These are phyloP conservation scores for Podaxis sp. DNA, from an alignment of 768 basidiomycete genomes.

Conservation along the genomic window DNA sequence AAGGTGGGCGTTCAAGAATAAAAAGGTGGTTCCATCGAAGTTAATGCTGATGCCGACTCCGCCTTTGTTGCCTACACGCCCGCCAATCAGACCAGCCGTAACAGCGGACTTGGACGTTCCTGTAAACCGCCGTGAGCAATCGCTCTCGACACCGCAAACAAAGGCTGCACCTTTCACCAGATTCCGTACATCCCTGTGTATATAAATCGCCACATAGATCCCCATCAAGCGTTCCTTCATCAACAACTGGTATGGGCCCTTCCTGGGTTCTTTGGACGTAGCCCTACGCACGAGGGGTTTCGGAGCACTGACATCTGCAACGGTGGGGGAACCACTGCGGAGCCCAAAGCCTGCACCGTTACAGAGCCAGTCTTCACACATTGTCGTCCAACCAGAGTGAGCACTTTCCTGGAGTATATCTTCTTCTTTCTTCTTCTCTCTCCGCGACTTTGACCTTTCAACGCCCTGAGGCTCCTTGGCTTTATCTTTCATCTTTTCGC, in stretches of 20 bases:
- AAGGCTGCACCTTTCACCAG: constrained; percentile 55
- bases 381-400: constrained; percentile 68
- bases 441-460: constrained; percentile 12
- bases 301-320: constrained; percentile 44
- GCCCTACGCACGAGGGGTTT: constrained; percentile 42
- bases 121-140: constrained; percentile 24
- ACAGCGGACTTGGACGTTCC: constrained; percentile 82
- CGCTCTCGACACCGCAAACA: neutral
- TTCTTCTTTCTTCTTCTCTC: constrained; percentile 10
- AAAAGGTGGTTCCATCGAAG: constrained; percentile 75
- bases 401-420: constrained; percentile 17
- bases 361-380: constrained; percentile 75
- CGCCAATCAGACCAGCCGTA: constrained; percentile 87
- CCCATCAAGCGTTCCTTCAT: constrained; percentile 93
- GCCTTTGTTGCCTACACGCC: constrained; percentile 90
- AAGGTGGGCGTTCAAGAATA: constrained; percentile 91
- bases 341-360: constrained; percentile 34
- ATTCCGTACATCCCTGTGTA: constrained; percentile 67
- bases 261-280: constrained; percentile 41
- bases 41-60: constrained; percentile 90
- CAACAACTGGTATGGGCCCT: constrained; percentile 81
- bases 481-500: constrained; percentile 27
- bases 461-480: neutral
- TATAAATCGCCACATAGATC: constrained; percentile 74
- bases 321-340: constrained; percentile 31